A percentile compares a stretch with the other conserved stretches of the same genome.
Evolutionary conservation across 768 basidiomycete genomes (phyloP).

Genomic region (Pisolithus marmoratus): DNA sequence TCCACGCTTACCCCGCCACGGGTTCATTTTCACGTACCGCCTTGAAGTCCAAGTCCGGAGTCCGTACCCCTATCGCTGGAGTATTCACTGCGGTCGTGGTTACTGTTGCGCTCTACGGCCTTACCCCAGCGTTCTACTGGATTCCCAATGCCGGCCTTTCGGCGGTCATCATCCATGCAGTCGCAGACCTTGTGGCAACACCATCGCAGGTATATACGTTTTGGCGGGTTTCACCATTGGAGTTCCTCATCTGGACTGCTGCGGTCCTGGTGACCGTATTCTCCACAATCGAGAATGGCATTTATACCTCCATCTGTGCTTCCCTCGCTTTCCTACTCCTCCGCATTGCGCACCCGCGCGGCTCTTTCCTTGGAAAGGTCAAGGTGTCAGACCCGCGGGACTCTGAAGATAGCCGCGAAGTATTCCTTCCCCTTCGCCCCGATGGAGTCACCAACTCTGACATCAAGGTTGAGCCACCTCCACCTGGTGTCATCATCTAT

Average conservation of each 20-base stretch:
- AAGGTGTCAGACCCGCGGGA: slow-evolving; percentile 41
- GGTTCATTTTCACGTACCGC: slow-evolving; percentile 99
- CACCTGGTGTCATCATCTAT: slow-evolving; percentile 86
- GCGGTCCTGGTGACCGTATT: slow-evolving; percentile 89
- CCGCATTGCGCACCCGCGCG: slow-evolving; percentile 83
- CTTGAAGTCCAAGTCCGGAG: slow-evolving; percentile 92
- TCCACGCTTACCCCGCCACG: slow-evolving; percentile 92
- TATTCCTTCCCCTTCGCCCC: slow-evolving; percentile 73
- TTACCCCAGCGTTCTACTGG: slow-evolving; percentile 91
- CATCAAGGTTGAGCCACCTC: slow-evolving; percentile 69
- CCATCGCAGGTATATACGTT: slow-evolving; percentile 79
- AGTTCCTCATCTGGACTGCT: slow-evolving; percentile 84
- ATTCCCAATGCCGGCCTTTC: slow-evolving; percentile 79
- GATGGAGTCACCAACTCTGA: slow-evolving; percentile 60
- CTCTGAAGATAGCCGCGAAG: slow-evolving; percentile 48
- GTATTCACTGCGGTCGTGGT: slow-evolving; percentile 82
- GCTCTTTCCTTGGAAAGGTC: slow-evolving; percentile 86
- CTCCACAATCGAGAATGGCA: slow-evolving; percentile 90
- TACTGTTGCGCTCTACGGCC: slow-evolving; percentile 88
- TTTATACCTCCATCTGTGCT: slow-evolving; percentile 79
- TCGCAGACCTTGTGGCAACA: slow-evolving; percentile 80
- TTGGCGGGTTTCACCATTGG: slow-evolving; percentile 92
- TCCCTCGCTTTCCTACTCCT: slow-evolving; percentile 78
- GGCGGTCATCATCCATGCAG: slow-evolving; percentile 93
- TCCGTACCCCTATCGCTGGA: slow-evolving; percentile 92